A percentile compares a stretch with the other conserved stretches of the same genome.
Conservation (phyloP, 306 rosid species). For the Glycine soja region DNA sequence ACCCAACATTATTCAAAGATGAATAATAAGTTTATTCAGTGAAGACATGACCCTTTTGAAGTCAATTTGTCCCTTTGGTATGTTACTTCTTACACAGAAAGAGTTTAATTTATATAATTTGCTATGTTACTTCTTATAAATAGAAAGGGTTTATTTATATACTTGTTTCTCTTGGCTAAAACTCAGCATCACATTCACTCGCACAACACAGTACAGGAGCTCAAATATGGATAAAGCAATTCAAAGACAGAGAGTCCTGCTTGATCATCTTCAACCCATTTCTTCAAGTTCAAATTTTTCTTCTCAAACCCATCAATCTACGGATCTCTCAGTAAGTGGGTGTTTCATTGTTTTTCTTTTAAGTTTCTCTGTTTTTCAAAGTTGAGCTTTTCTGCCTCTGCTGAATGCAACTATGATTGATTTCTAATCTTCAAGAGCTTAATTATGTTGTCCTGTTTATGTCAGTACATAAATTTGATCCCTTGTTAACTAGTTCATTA, state of each 20-base stretch:
- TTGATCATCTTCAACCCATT: constrained; percentile 72
- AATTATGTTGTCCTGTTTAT: neutral
- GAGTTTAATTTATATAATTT: too few relatives aligned
- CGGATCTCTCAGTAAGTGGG: constrained; percentile 65
- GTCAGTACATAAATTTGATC: neutral
- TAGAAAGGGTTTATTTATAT: neutral
- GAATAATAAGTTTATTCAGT: neutral
- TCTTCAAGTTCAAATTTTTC: constrained; percentile 51
- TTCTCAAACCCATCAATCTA: constrained; percentile 44
- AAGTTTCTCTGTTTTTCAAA: neutral
- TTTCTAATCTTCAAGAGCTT: neutral
- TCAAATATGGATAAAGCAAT: constrained; percentile 77
- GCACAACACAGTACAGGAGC: neutral
- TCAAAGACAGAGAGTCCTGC: constrained; percentile 72
- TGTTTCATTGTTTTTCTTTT: neutral
- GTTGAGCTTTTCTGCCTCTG: neutral
- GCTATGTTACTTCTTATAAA: too few relatives aligned
- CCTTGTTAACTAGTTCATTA: neutral
- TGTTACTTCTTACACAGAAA: neutral
- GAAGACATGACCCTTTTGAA: neutral
- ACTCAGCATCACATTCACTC: neutral
- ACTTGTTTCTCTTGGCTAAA: neutral
- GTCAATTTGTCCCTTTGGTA: neutral
- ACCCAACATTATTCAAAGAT: too few relatives aligned
- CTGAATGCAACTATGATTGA: neutral